Conservation (phyloP, 352 stramenopile species). For the Globisporangium spinosum region DNA sequence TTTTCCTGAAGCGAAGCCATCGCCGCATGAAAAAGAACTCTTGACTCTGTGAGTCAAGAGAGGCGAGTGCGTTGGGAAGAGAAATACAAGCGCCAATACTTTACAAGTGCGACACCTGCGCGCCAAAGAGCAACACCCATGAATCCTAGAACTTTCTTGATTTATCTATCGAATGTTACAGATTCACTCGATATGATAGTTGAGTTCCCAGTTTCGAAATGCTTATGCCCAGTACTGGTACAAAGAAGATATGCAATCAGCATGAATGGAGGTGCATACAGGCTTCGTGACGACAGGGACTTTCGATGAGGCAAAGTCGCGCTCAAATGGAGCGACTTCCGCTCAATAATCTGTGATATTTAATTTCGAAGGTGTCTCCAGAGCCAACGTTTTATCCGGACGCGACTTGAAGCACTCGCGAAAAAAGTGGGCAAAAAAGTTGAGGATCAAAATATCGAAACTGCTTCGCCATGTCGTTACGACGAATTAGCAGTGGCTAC, state of each 20-base stretch:
- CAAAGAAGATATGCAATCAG: background rate
- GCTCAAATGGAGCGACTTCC: background rate
- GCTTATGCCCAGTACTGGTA: background rate
- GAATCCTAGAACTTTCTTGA: background rate
- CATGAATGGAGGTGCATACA: background rate
- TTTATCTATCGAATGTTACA: background rate
- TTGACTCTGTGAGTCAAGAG: background rate
- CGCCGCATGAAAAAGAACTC: constrained; percentile 1
- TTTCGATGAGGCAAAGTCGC: background rate
- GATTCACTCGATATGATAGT: background rate
- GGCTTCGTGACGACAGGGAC: background rate
- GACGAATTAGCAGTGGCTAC: constrained; percentile 10
- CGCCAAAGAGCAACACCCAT: no score
- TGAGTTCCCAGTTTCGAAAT: background rate
- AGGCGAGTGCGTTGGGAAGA: background rate
- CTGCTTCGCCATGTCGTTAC: background rate
- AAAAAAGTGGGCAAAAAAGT: constrained; percentile 4
- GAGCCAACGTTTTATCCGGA: background rate
- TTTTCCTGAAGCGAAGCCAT: constrained; percentile 9
- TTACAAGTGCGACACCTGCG: no score
- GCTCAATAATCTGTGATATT: background rate
- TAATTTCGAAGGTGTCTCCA: background rate
- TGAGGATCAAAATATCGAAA: constrained; percentile 3
- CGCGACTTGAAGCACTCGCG: background rate
- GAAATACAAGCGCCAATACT: background rate